Conservation (phyloP, 2,329 filamentous ascomycete species). For the Coleophoma cylindrospora region DNA sequence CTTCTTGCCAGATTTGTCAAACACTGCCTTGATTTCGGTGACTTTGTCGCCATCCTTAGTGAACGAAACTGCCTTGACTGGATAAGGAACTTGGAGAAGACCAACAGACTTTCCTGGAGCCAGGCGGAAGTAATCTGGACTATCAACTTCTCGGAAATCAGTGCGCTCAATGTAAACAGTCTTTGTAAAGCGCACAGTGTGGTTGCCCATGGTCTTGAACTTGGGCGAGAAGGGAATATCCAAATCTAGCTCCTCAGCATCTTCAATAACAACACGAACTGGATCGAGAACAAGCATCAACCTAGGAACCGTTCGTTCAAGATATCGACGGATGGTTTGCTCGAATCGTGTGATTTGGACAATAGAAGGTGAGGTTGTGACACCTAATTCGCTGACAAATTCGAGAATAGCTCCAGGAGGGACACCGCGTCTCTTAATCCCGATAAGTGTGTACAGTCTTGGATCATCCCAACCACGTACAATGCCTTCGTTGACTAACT, state of each 20-base stretch:
- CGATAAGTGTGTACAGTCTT: constrained; percentile 81
- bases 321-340: constrained; percentile 75
- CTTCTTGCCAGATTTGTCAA: constrained; percentile 66
- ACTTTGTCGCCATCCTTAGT: constrained; percentile 61
- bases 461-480: constrained; percentile 92
- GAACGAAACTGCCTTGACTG: constrained; percentile 65
- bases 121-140: constrained; percentile 72
- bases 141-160: constrained; percentile 71
- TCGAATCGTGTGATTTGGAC: constrained; percentile 84
- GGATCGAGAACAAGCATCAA: constrained; percentile 89
- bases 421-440: constrained; percentile 75
- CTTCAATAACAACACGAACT: constrained; percentile 75
- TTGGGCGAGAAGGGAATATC: constrained; percentile 79
- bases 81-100: constrained; percentile 64
- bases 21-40: constrained; percentile 59
- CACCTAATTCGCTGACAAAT: constrained; percentile 87
- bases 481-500: constrained; percentile 70
- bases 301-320: constrained; percentile 82
- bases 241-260: constrained; percentile 65
- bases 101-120: constrained; percentile 71
- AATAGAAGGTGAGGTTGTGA: constrained; percentile 74
- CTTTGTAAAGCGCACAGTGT: constrained; percentile 61
- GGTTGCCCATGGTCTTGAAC: constrained; percentile 61
- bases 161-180: constrained; percentile 80
- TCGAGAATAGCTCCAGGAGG: constrained; percentile 84